Conservation (phyloP, 129 eudicot genomes). For the Escallonia rubra region DNA sequence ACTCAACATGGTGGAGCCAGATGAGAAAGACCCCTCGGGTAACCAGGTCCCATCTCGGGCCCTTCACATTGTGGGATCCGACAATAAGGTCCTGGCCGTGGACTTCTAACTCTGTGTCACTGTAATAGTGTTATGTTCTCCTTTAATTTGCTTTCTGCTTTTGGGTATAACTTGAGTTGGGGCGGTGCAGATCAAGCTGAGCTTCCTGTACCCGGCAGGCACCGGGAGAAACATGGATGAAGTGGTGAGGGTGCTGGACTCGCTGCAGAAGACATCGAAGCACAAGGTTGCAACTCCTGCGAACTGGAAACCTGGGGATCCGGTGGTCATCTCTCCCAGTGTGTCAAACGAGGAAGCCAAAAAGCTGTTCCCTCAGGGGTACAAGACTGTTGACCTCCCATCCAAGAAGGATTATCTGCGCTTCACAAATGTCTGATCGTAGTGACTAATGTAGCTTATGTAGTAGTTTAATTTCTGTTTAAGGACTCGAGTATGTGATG, state of each 20-base stretch:
- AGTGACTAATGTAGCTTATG: not conserved
- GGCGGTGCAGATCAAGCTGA: conserved; percentile 60
- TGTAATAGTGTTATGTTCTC: no score
- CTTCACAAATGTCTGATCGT: conserved; percentile 37
- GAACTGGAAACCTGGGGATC: conserved; percentile 78
- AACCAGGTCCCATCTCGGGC: conserved; percentile 63
- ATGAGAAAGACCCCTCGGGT: conserved; percentile 52
- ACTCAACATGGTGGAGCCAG: conserved; percentile 97
- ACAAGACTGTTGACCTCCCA: conserved; percentile 45
- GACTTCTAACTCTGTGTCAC: no score
- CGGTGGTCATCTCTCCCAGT: conserved; percentile 66
- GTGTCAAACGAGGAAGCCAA: conserved; percentile 56
- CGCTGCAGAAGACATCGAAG: conserved; percentile 54
- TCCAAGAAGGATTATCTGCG: conserved; percentile 76
- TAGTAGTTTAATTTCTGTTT: no score
- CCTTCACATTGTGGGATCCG: conserved; percentile 74
- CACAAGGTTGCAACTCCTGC: conserved; percentile 80
- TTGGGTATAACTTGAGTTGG: not conserved
- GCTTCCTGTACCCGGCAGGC: conserved; percentile 80
- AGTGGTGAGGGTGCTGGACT: conserved; percentile 72
- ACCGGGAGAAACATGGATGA: conserved; percentile 97
- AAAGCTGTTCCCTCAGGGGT: conserved; percentile 57
- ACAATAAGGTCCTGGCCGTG: conserved; percentile 42
- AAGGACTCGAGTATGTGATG: no score
- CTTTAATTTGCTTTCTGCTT: no score